These are phyloP conservation scores for Phytopythium mirpurense DNA, from an alignment of 352 stramenopile species.

Conservation along the genomic window DNA sequence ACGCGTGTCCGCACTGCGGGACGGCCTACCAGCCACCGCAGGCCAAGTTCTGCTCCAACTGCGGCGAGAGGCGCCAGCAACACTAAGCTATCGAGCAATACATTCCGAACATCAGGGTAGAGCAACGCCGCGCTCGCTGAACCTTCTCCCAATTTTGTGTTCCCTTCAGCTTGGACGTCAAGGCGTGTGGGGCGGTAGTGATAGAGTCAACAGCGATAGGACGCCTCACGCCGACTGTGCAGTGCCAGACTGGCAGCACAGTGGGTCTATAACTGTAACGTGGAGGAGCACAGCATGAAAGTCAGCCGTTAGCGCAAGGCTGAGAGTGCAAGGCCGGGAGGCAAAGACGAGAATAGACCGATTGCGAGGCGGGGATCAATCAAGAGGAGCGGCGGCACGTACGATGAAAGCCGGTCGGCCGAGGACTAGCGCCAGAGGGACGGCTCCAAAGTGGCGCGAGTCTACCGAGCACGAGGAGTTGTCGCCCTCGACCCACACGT, in stretches of 20 bases:
- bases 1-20: conserved; percentile 34
- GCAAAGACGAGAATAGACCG: no score
- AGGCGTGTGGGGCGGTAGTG: no score
- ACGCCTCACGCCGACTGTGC: no score
- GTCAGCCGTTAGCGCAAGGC: neutral
- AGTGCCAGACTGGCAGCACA: no score
- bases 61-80: conserved; percentile 51
- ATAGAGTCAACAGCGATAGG: no score
- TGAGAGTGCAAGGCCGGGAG: neutral
- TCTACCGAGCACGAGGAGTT: conserved; percentile 93
- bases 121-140: no score
- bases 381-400: neutral
- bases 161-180: no score
- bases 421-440: conserved; percentile 86
- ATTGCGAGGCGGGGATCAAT: no score
- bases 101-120: no score
- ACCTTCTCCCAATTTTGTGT: neutral
- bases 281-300: neutral
- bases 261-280: conserved; percentile 1
- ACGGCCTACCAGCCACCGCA: conserved; percentile 34
- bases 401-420: conserved; percentile 76
- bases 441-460: conserved; percentile 91
- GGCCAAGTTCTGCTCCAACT: conserved; percentile 76
- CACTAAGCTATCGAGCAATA: neutral
- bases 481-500: conserved; percentile 97